Conservation (phyloP, 2,329 filamentous ascomycete genomes). For the Sporothrix variecibatus region DNA sequence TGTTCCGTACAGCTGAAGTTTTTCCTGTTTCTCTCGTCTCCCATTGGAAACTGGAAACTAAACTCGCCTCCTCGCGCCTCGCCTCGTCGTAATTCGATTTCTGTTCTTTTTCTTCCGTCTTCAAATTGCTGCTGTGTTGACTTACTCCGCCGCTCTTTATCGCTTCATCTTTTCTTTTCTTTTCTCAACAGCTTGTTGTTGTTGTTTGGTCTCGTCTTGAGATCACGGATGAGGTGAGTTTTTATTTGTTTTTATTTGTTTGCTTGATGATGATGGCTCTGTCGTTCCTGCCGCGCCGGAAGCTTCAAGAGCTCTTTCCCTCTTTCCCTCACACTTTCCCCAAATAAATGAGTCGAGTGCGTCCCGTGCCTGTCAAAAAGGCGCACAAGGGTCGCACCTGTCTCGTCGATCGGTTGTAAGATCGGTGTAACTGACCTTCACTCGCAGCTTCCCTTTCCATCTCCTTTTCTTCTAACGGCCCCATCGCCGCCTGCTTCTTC, state of each 20-base stretch:
- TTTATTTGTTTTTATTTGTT: conserved; percentile 4
- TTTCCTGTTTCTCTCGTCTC: conserved; percentile 24
- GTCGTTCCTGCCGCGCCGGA: background rate
- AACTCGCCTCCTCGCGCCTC: conserved; percentile 15
- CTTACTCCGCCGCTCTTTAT: conserved; percentile 25
- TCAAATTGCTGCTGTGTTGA: background rate
- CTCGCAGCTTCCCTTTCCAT: conserved; percentile 17
- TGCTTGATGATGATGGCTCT: background rate
- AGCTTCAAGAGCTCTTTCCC: conserved; percentile 1
- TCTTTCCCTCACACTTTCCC: background rate
- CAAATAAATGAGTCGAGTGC: background rate
- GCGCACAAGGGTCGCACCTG: background rate
- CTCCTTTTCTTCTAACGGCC: background rate
- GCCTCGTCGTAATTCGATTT: background rate
- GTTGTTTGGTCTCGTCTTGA: background rate
- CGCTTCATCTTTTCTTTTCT: background rate
- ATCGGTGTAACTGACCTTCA: background rate
- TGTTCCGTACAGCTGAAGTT: conserved; percentile 20
- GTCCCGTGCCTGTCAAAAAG: background rate
- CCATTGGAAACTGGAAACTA: conserved; percentile 15
- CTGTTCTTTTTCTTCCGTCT: background rate
- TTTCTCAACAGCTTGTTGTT: background rate
- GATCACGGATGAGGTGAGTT: conserved; percentile 16
- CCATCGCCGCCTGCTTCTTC: conserved; percentile 19
- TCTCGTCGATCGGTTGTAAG: background rate